Evolutionary conservation across 1,139 yeast genomes (phyloP), one percentile per base, ranked within the genome.

Genomic region (Geotrichum carabidarum): DNA sequence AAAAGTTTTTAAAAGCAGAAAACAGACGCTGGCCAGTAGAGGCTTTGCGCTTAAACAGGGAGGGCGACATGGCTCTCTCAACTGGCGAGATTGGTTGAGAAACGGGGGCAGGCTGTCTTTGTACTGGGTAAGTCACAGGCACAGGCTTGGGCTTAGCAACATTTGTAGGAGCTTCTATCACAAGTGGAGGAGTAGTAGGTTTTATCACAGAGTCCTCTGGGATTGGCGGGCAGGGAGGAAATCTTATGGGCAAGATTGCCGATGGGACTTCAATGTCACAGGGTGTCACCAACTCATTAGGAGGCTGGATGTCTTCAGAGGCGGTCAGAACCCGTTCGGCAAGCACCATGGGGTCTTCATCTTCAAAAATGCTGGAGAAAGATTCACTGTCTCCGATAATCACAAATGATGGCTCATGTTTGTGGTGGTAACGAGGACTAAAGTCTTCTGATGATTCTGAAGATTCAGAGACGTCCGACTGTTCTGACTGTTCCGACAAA

Each of bases 1-100:
- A 52, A 41, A 52, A 35, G 12, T 35, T 47, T 18, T 48, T 47
- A n/a, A 52, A 44, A 1, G 36, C 55, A 17, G 50, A 43, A 7
- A 52, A 30, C 3, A 52, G 17, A 4, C 46, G 44, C 8, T 36
- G 36, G 32, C 55, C 44, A 4, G 51, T 35, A 3, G 51, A 48
- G 27, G 44, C 30, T 18, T 37, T 47, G 22, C 51, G 44, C 17
- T 40, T 40, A 7, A 40, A 12, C 4, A 32, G n/a, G 9, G 51
- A 22, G 8, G 49, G 27, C 22, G 37, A 27, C 17, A 8, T 37
- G 37, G 4, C 37, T 34, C 27, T 22, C 27, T 34, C 37, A 37
- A n/a, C 18, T 14, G 15, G 40, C 27, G 27, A 22, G 27, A 22
- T 22, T 22, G 27, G 27, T 22, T 22, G 27, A 3, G 27, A 5